Evolutionary conservation across 345 rosid genomes (phyloP).

Genomic region (Lagerstroemia speciosa): DNA sequence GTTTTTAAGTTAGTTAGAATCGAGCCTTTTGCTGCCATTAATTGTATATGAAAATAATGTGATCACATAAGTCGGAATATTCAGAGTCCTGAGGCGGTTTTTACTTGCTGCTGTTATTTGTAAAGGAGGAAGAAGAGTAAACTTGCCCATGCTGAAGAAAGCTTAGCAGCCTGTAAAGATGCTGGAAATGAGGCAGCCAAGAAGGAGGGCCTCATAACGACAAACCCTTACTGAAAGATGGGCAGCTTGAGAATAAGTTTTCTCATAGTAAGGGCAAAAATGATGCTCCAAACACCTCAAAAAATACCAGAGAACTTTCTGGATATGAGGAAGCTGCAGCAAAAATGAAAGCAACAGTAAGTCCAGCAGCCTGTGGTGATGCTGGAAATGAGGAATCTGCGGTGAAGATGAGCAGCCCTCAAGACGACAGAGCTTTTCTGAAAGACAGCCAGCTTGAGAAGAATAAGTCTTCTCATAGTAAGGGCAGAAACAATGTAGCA

Average conservation of each 20-base stretch:
- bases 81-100: background rate
- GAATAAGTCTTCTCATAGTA: constrained; percentile 15
- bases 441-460: constrained; percentile 20
- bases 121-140: constrained; percentile 63
- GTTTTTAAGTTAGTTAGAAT: background rate
- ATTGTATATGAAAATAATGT: background rate
- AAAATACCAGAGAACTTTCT: constrained; percentile 19
- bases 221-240: background rate
- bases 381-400: constrained; percentile 7
- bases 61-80: background rate
- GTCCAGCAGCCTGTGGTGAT: constrained; percentile 17
- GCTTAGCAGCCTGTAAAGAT: constrained; percentile 16
- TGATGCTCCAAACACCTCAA: constrained; percentile 15
- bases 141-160: constrained; percentile 34
- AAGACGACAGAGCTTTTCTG: background rate
- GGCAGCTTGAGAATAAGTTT: constrained; percentile 19
- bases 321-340: constrained; percentile 4
- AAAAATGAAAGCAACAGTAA: constrained; percentile 30
- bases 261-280: constrained; percentile 15
- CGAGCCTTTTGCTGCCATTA: background rate
- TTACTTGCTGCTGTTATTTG: background rate
- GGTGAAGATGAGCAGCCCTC: constrained; percentile 22
- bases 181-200: constrained; percentile 11
- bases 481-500: constrained; percentile 16
- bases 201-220: constrained; percentile 18